Percentiles rank a stretch among this genome's conserved stretches.
These are phyloP conservation scores for Hermanozyma aechmeae DNA, from an alignment of 805 yeast genomes.

Conservation along the genomic window DNA sequence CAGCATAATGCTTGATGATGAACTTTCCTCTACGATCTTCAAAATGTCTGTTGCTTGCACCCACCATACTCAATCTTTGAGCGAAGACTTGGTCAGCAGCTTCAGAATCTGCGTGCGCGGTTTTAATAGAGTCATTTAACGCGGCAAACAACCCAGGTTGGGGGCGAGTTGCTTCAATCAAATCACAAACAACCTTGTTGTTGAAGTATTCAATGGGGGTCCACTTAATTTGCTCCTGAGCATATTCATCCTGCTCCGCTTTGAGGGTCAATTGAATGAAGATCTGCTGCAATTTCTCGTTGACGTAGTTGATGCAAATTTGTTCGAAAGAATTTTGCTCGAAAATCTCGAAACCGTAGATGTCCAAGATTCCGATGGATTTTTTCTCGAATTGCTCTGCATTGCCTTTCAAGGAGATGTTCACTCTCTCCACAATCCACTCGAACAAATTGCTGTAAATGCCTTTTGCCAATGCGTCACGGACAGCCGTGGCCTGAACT, in stretches of 20 bases:
- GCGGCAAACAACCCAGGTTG: conserved; percentile 92
- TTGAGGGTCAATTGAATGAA: conserved; percentile 92
- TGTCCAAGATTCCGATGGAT: conserved; percentile 89
- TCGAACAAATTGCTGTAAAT: conserved; percentile 87
- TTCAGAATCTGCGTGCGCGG: conserved; percentile 94
- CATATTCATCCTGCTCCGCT: conserved; percentile 96
- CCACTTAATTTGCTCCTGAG: conserved; percentile 92
- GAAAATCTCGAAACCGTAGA: conserved; percentile 93
- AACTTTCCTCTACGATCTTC: conserved; percentile 84
- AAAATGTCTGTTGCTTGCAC: conserved; percentile 71
- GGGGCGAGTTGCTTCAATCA: conserved; percentile 88
- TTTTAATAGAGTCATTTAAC: conserved; percentile 91
- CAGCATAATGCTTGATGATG: conserved; percentile 92
- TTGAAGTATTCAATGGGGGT: conserved; percentile 95
- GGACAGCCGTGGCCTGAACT: conserved; percentile 89
- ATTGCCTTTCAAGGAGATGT: conserved; percentile 52
- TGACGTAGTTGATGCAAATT: conserved; percentile 89
- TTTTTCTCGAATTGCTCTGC: conserved; percentile 29
- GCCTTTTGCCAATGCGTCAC: conserved; percentile 93
- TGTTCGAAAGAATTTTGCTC: conserved; percentile 94
- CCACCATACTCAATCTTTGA: conserved; percentile 79
- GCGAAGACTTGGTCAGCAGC: conserved; percentile 97
- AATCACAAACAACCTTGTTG: conserved; percentile 92
- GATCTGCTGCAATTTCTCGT: conserved; percentile 92
- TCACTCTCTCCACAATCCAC: conserved; percentile 92